Base-by-base conservation (phyloP, 192 early-diverging fungal genomes). In the Funneliformis mosseae region DNA sequence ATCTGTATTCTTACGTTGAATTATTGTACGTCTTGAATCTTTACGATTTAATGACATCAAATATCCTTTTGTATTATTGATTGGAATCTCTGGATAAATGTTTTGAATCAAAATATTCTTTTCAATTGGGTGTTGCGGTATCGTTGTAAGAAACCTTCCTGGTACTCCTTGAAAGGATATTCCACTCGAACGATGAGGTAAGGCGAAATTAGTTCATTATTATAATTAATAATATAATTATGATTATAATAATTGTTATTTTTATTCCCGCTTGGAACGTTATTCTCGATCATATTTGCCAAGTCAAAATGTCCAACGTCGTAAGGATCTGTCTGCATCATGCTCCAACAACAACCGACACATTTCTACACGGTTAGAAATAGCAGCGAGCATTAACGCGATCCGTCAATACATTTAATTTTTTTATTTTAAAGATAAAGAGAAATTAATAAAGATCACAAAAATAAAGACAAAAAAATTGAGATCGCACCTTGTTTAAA, bases 311-410 rank as follows among this genome's bases (percentile, higher is more conserved):
- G 82, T 12, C 81, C 82, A 21, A 80, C 83, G 48, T 84, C 83
- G 48, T 81, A 72, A 83, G 50, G 80, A 62, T 28, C 77, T 82
- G 25, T 87, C 82, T 18, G 85, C 83, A 3, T 81, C 80, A 21
- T 84, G 80, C 5, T 81, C 70, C 2, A 87, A 77, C 18, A 87
- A 66, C 43, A 83, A 39, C 38, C 80, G 81, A 43, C 85, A 87
- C 5, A 82, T 79, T 6, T 84, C 80, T 8, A 55, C 25, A n/a
- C 72, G 79, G 68, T 81, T 81, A 27, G 82, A 74, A 63, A 83
- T 84, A 59, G 85, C 83, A 5, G 85, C 85, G 5, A 87, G 80
- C 85, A 87, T 87, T 18, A 87, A 71, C 3, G 83, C 71, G 1
- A 83, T 82, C 85, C 85, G 84, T 8, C 85, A 83, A 33, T 83